Conservation (phyloP, 352 stramenopile genomes). For the Pythium periplocum region DNA sequence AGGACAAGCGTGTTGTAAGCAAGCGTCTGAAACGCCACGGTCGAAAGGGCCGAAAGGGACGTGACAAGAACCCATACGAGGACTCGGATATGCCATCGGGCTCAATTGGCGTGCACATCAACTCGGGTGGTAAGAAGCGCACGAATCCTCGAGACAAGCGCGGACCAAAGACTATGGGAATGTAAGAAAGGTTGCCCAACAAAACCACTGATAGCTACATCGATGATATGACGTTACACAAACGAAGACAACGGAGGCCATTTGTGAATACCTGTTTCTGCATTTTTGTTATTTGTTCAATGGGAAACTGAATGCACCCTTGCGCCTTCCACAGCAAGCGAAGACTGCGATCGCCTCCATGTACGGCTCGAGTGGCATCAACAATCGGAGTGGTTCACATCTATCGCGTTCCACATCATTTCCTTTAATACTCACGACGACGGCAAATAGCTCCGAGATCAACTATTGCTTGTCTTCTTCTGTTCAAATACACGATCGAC, state of each 20-base stretch:
- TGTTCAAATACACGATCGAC: constrained; percentile 11
- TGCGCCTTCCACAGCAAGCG: not conserved
- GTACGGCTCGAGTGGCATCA: too few relatives aligned
- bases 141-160: constrained; percentile 44
- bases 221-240: too few relatives aligned
- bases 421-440: too few relatives aligned
- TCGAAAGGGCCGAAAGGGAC: constrained; percentile 94
- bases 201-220: too few relatives aligned
- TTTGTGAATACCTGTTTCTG: too few relatives aligned
- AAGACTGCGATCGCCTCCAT: constrained; percentile 9
- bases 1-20: constrained; percentile 67
- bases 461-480: not conserved
- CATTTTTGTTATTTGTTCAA: too few relatives aligned
- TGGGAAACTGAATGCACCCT: too few relatives aligned
- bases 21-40: constrained; percentile 91
- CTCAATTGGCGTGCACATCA: constrained; percentile 51
- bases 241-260: too few relatives aligned
- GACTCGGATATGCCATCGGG: constrained; percentile 68
- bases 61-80: constrained; percentile 97
- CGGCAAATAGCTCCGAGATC: too few relatives aligned
- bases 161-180: constrained; percentile 9
- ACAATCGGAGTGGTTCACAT: constrained; percentile 11
- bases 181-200: too few relatives aligned
- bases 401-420: constrained; percentile 5
- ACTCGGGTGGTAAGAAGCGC: constrained; percentile 72